Evolutionary conservation across 2,329 filamentous ascomycete genomes (phyloP).

Genomic region (Nigrospora oryzae): DNA sequence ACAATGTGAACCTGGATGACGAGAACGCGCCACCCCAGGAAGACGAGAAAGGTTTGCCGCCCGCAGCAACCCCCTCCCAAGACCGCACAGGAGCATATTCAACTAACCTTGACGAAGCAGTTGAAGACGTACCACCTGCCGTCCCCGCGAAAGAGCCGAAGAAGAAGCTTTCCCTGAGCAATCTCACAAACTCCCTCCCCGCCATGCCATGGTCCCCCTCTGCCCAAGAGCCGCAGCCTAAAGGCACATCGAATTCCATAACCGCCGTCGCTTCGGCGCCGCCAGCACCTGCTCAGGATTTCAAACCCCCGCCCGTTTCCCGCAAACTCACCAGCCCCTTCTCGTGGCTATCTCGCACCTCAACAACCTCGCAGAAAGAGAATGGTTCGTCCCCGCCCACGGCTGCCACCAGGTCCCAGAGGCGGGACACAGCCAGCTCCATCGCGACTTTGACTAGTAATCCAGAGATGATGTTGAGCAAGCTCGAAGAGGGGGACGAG

Average conservation of each 20-base stretch:
- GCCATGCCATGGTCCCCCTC: slow-evolving; percentile 64
- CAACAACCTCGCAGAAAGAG: slow-evolving; percentile 47
- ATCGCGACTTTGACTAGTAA: slow-evolving; percentile 73
- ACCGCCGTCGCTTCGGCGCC: slow-evolving; percentile 9
- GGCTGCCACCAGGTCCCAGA: slow-evolving; percentile 29
- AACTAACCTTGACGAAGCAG: slow-evolving; percentile 4
- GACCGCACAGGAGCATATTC: neutral
- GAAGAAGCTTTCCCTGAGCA: slow-evolving; percentile 56
- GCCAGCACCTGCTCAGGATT: slow-evolving; percentile 24
- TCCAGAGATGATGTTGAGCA: slow-evolving; percentile 69
- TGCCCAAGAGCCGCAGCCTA: slow-evolving; percentile 38
- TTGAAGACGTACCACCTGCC: slow-evolving; percentile 17
- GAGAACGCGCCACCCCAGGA: slow-evolving; percentile 26
- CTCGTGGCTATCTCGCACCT: slow-evolving; percentile 69
- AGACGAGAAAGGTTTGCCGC: slow-evolving; percentile 21
- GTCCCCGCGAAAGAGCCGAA: slow-evolving; percentile 31
- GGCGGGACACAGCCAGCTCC: slow-evolving; percentile 73
- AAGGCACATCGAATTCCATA: slow-evolving; percentile 27
- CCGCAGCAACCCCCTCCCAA: neutral
- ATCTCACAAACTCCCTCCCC: slow-evolving; percentile 64
- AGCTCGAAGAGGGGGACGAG: slow-evolving; percentile 64
- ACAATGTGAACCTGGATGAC: slow-evolving; percentile 61
- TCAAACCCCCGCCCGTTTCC: slow-evolving; percentile 23
- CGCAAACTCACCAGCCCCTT: slow-evolving; percentile 85
- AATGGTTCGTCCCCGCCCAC: slow-evolving; percentile 43